phyloP scores from a whole-genome alignment of 495 filamentous ascomycete genomes.

The Penicillium antarcticum region DNA sequence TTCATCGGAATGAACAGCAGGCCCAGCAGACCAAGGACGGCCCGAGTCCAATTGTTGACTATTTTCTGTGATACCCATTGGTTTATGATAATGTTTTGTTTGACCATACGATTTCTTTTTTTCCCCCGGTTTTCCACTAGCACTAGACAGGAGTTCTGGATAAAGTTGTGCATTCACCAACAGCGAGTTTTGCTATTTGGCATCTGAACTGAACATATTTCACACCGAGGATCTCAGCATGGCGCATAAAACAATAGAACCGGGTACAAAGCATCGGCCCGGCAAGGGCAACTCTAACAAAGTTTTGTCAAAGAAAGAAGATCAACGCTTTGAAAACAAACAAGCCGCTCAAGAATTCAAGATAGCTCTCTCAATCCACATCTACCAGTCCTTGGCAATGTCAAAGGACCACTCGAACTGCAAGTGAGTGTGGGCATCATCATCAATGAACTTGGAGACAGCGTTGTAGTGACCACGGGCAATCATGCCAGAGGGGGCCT shows the following conservation, averaged over 20 bases:
- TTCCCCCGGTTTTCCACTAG: conserved; percentile 7
- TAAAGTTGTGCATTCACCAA: conserved; percentile 26
- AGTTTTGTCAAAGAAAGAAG: conserved; percentile 28
- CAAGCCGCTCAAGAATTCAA: conserved; percentile 28
- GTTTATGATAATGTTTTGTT: conserved; percentile 14
- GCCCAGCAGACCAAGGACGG: conserved; percentile 57
- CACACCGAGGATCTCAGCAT: conserved; percentile 7
- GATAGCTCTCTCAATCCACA: conserved; percentile 12
- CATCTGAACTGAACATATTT: conserved; percentile 16
- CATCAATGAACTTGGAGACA: conserved; percentile 82
- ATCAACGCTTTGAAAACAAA: conserved; percentile 32
- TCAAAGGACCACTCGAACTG: conserved; percentile 92
- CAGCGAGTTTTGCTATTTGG: conserved; percentile 13
- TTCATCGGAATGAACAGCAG: conserved; percentile 72
- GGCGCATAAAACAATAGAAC: conserved; percentile 14
- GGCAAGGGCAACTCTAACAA: conserved; percentile 17
- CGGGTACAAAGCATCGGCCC: conserved; percentile 14
- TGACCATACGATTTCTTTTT: background rate
- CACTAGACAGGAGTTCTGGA: conserved; percentile 35
- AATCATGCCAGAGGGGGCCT: conserved; percentile 86
- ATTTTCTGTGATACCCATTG: conserved; percentile 65
- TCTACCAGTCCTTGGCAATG: conserved; percentile 86
- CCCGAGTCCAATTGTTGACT: conserved; percentile 61
- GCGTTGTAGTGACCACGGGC: conserved; percentile 84
- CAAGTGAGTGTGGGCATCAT: conserved; percentile 82